These are phyloP conservation scores for Oryza glumipatula DNA, from an alignment of 176 grass and related monocot species.

Conservation along the genomic window DNA sequence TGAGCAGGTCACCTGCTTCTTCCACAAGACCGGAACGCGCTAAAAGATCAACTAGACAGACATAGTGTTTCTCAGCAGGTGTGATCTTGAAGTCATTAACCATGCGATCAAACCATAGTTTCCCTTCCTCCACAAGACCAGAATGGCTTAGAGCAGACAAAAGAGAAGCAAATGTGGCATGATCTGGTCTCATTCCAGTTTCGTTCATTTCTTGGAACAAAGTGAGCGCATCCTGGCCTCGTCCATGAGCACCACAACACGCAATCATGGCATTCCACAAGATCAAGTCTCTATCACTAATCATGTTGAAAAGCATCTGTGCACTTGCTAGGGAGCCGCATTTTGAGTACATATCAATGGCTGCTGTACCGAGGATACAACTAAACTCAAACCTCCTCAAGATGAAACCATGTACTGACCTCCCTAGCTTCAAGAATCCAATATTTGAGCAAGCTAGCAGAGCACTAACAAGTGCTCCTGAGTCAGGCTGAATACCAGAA, in stretches of 20 bases:
- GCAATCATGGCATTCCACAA: constrained; percentile 72
- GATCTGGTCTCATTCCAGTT: constrained; percentile 48
- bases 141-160: constrained; percentile 70
- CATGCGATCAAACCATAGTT: constrained; percentile 57
- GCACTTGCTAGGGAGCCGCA: constrained; percentile 57
- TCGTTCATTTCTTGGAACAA: constrained; percentile 52
- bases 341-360: constrained; percentile 76
- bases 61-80: constrained; percentile 61
- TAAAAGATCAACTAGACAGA: constrained; percentile 67
- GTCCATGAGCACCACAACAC: constrained; percentile 57
- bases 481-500: constrained; percentile 38
- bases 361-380: constrained; percentile 42
- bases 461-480: constrained; percentile 49
- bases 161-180: constrained; percentile 70
- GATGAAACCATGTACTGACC: constrained; percentile 62
- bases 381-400: constrained; percentile 48
- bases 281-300: constrained; percentile 55
- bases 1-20: constrained; percentile 57
- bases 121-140: constrained; percentile 66
- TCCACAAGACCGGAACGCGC: constrained; percentile 65
- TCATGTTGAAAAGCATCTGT: constrained; percentile 43
- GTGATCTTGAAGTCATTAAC: constrained; percentile 40
- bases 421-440: constrained; percentile 60
- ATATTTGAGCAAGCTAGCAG: constrained; percentile 54
- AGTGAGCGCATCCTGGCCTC: constrained; percentile 48